A percentile compares a stretch with the other conserved stretches of the same genome.
Conservation (phyloP, 169 alveolate species). For the Cryptosporidium canis region DNA sequence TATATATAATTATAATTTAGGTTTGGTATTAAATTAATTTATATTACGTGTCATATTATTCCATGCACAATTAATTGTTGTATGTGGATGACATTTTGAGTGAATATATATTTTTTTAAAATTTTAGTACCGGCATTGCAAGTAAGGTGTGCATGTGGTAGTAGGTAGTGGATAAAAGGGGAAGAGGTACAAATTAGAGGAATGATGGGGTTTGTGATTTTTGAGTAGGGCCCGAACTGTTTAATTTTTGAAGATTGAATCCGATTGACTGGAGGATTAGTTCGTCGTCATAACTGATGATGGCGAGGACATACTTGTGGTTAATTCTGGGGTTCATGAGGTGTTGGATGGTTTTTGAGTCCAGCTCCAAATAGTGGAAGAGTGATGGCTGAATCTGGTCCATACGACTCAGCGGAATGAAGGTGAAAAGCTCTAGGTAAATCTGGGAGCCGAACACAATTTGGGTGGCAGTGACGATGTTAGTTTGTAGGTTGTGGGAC, state of each 20-base stretch:
- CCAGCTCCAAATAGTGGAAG: neutral
- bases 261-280: slow-evolving; percentile 24
- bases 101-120: too few relatives aligned
- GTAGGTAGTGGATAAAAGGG: neutral
- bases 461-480: slow-evolving; percentile 6
- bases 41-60: neutral
- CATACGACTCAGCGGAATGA: neutral
- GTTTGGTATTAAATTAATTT: neutral
- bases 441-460: neutral
- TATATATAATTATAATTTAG: neutral
- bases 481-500: neutral
- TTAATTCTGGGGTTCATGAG: neutral
- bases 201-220: neutral
- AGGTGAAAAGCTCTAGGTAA: slow-evolving; percentile 17
- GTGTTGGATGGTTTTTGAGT: neutral
- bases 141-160: neutral
- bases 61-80: neutral
- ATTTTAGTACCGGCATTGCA: neutral
- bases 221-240: neutral
- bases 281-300: slow-evolving; percentile 1
- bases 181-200: neutral
- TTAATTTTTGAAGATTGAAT: neutral
- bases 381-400: neutral
- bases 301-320: neutral
- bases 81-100: neutral